phyloP scores from a whole-genome alignment of 345 rosid species.

The Cochlearia excelsa region DNA sequence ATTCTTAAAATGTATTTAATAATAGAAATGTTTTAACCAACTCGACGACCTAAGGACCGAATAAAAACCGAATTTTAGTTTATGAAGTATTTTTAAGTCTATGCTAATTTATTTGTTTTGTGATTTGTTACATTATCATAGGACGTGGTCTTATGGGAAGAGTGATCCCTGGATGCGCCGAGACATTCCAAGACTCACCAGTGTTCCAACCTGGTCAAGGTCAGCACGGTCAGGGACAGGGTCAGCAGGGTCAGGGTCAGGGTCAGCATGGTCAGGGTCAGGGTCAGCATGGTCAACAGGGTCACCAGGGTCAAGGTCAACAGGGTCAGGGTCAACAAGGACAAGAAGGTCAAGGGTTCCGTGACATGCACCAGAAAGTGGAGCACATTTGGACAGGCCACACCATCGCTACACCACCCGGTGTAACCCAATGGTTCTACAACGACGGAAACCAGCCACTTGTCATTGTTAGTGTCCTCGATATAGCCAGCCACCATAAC shows the following conservation, averaged over 20 bases:
- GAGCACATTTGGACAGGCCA: conserved; percentile 51
- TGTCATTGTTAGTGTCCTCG: conserved; percentile 41
- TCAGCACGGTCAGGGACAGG: not conserved
- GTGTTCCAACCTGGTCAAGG: conserved; percentile 9
- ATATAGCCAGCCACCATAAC: conserved; percentile 45
- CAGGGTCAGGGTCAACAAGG: not conserved
- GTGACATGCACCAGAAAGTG: conserved; percentile 63
- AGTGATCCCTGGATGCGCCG: conserved; percentile 62
- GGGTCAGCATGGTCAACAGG: conserved; percentile 1
- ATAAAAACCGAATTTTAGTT: no score
- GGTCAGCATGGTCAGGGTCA: conserved; percentile 18
- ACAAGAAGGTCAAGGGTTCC: conserved; percentile 31
- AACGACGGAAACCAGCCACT: conserved; percentile 52
- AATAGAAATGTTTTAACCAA: no score
- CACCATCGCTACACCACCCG: conserved; percentile 47
- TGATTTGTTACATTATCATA: not conserved
- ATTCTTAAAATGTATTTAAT: not conserved
- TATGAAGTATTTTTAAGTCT: not conserved
- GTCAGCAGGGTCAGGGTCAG: no score
- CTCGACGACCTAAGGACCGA: no score
- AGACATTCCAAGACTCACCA: conserved; percentile 51
- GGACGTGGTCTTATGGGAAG: conserved; percentile 50
- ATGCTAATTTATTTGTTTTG: not conserved
- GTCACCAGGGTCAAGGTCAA: no score
- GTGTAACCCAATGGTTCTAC: conserved; percentile 57